These are phyloP conservation scores for Fusarium redolens DNA, from an alignment of 2,329 filamentous ascomycete species.

Conservation along the genomic window DNA sequence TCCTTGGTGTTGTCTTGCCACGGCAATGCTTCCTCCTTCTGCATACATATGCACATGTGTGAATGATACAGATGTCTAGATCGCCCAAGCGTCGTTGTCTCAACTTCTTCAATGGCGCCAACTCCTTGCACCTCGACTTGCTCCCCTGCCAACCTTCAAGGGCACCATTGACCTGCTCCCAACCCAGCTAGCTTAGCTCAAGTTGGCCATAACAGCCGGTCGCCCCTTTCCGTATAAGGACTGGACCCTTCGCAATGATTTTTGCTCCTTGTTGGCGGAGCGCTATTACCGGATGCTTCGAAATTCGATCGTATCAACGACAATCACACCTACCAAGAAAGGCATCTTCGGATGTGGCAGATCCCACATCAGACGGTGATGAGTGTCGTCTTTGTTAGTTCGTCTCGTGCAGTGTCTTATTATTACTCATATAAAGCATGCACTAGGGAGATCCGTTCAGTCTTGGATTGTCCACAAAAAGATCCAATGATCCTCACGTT, in stretches of 20 bases:
- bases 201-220: background rate
- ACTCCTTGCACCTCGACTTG: constrained; percentile 1
- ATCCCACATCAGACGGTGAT: background rate
- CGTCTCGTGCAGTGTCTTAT: background rate
- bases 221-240: constrained; percentile 13
- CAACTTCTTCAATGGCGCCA: background rate
- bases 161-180: constrained; percentile 7
- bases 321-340: constrained; percentile 21
- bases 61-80: constrained; percentile 1
- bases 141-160: constrained; percentile 27
- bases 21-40: constrained; percentile 3
- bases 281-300: constrained; percentile 4
- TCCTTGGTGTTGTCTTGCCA: constrained; percentile 3
- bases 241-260: background rate
- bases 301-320: background rate
- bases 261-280: constrained; percentile 19
- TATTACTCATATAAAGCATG: background rate
- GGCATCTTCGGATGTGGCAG: constrained; percentile 19
- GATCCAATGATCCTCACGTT: background rate
- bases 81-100: constrained; percentile 5
- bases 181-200: constrained; percentile 23
- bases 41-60: background rate
- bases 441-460: constrained; percentile 9
- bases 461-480: constrained; percentile 2
- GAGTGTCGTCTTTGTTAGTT: background rate